These are phyloP conservation scores for Solanum raphanifolium DNA, from an alignment of 257 asterid species.

Conservation along the genomic window DNA sequence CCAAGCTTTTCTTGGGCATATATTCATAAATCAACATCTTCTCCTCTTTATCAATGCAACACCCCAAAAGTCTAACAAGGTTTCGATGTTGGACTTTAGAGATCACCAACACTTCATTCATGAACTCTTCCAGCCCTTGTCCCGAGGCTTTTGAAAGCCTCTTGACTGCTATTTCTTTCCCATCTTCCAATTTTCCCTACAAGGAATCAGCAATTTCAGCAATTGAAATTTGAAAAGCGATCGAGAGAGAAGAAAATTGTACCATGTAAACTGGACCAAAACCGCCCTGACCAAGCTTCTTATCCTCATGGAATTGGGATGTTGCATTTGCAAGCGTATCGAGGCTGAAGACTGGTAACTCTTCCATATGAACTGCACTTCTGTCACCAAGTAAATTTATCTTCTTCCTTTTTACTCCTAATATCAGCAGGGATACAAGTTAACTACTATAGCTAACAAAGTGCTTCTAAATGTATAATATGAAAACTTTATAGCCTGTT, in stretches of 20 bases:
- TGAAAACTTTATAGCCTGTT: neutral
- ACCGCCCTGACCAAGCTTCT: conserved; percentile 57
- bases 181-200: conserved; percentile 43
- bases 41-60: conserved; percentile 41
- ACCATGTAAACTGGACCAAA: conserved; percentile 40
- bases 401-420: neutral
- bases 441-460: neutral
- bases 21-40: conserved; percentile 54
- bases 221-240: neutral
- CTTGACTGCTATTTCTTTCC: conserved; percentile 53
- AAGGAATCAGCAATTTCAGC: neutral
- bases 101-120: conserved; percentile 46
- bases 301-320: conserved; percentile 13
- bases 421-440: neutral
- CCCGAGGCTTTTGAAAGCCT: conserved; percentile 43
- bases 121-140: conserved; percentile 54
- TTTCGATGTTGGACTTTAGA: conserved; percentile 58
- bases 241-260: neutral
- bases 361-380: conserved; percentile 4
- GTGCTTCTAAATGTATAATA: neutral
- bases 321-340: conserved; percentile 35
- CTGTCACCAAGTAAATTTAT: neutral
- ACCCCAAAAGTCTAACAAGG: conserved; percentile 48
- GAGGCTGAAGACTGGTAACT: conserved; percentile 33
- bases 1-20: conserved; percentile 36